These are phyloP conservation scores for Sordariomycetes sp. DNA, from an alignment of 2,329 filamentous ascomycete species.

Conservation along the genomic window DNA sequence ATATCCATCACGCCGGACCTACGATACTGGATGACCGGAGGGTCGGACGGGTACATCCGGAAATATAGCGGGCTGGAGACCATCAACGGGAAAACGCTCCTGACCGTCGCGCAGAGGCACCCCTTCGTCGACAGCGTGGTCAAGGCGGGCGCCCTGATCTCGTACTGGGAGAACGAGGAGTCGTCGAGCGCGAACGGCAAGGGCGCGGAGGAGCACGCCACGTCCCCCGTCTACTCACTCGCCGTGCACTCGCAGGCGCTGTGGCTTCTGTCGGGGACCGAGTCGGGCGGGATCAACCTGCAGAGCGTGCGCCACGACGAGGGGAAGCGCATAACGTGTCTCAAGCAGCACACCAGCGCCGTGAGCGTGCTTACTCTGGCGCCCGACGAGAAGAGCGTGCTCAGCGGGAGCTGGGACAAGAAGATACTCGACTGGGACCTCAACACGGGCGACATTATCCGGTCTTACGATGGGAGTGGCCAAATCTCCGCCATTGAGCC, in stretches of 20 bases:
- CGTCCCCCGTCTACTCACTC: slow-evolving; percentile 91
- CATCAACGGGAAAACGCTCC: slow-evolving; percentile 83
- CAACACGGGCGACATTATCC: slow-evolving; percentile 67
- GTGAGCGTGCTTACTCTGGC: slow-evolving; percentile 83
- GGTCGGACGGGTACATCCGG: slow-evolving; percentile 87
- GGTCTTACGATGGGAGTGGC: slow-evolving; percentile 65
- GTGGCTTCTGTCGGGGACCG: slow-evolving; percentile 84
- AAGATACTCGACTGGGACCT: slow-evolving; percentile 78
- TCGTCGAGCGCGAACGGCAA: slow-evolving; percentile 28
- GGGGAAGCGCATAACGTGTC: slow-evolving; percentile 73
- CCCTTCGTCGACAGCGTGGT: slow-evolving; percentile 96
- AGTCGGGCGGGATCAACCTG: slow-evolving; percentile 85
- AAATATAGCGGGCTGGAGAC: slow-evolving; percentile 95
- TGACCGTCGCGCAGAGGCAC: slow-evolving; percentile 92
- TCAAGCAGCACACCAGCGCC: slow-evolving; percentile 79
- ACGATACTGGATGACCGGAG: slow-evolving; percentile 89
- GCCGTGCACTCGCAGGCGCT: slow-evolving; percentile 82
- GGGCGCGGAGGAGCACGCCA: slow-evolving; percentile 45
- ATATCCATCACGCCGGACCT: slow-evolving; percentile 88
- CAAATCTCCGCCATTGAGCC: slow-evolving; percentile 87
- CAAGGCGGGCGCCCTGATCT: slow-evolving; percentile 88
- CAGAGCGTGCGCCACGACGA: slow-evolving; percentile 92
- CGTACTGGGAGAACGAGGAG: slow-evolving; percentile 98
- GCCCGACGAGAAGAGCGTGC: slow-evolving; percentile 66
- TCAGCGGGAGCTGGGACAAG: slow-evolving; percentile 87